Evolutionary conservation across 2,329 filamentous ascomycete species (phyloP), one percentile per base, ranked within the genome.

Genomic region (Alternaria triticina): DNA sequence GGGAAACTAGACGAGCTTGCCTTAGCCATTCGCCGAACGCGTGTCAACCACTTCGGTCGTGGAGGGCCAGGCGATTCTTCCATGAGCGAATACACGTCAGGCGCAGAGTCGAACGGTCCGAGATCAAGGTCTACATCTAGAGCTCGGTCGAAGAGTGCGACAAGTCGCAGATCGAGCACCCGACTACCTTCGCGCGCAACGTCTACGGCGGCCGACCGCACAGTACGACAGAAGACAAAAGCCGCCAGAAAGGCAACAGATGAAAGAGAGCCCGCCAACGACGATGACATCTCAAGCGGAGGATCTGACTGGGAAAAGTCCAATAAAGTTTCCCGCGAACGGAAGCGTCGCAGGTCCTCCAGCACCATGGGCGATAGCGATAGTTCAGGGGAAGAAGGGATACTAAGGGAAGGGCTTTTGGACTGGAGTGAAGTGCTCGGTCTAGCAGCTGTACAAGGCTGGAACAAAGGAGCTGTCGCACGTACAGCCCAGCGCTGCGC

Each of bases 401-500:
- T 56, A 23, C 43, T 27, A 20, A 64, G 70, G 43, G 61, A 60
- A 33, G 68, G 72, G 13, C 65, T 77, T 7, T 69, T 78, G 22
- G 91, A 96, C 80, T 98, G 95, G 95, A 91, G 89, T 69, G 92
- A 97, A 69, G 87, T 97, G 2, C 81, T 97, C 27, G 92, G 92
- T 0, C 85, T 93, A 1, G 95, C 95, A 3, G 86, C 92, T 0
- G 81, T 96, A 54, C 87, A 87, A 2, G 93, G 91, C 0, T 94
- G 94, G 79, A 65, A 77, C 22, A 83, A 91, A 1, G 78, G 82
- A 1, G 90, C 89, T 1, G 80, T 97, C 12, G 86, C 89, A 56
- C 87, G 92, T 28, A 87, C 93, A 0, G 87, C 91, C 2, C 85
- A 89, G 73, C 87, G 95, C 52, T 98, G 94, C 73, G 88, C 91